Evolutionary conservation across 1,284 basidiomycete genomes (phyloP), one percentile per base, ranked within the genome.

Genomic region (Moesziomyces globuligerus): DNA sequence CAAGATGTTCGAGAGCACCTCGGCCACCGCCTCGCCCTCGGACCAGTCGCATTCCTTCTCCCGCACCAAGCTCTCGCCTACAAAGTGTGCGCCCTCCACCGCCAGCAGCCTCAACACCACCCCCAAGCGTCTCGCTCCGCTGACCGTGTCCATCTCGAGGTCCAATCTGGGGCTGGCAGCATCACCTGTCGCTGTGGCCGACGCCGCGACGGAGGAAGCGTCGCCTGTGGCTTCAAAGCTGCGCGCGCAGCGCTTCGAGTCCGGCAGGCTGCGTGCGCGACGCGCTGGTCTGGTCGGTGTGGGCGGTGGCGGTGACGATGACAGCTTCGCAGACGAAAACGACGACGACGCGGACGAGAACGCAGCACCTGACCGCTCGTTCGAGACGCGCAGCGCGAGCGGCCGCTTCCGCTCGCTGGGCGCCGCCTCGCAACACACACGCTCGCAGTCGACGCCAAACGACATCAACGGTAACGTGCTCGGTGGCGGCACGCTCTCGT

Each of bases 1-100:
- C 41, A 52, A 48, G 18, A 65, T 75, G 65, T 76, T 75, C 39
- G 75, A 76, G 47, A 61, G 52, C 48, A 62, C 46, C 37, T 71
- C 62, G 9, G 58, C 67, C 36, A 60, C 48, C 3, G 43, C 44
- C 1, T 56, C 67, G 13, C 62, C 68, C 15, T 32, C 41, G 24
- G 66, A 64, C 17, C 66, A 58, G 9, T 54, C 59, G 9, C 34
- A 34, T 15, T 55, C 48, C 11, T 25, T 64, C 48, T 48, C 59
- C 0, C 66, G 50, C 26, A 41, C 18, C 43, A 52, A 51, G 26
- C 43, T 54, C 7, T 66, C 58, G 8, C 56, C 66, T 0, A 51
- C 58, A 36, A 66, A 61, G 28, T 54, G 52, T 15, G 48, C 40
- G 17, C 32, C 46, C 0, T 26, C 51, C 3, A 24, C 42, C 8